Percentiles rank a stretch among this genome's conserved stretches.
Evolutionary conservation across 495 filamentous ascomycete genomes (phyloP).

Genomic region (Penicillium pancosmium): DNA sequence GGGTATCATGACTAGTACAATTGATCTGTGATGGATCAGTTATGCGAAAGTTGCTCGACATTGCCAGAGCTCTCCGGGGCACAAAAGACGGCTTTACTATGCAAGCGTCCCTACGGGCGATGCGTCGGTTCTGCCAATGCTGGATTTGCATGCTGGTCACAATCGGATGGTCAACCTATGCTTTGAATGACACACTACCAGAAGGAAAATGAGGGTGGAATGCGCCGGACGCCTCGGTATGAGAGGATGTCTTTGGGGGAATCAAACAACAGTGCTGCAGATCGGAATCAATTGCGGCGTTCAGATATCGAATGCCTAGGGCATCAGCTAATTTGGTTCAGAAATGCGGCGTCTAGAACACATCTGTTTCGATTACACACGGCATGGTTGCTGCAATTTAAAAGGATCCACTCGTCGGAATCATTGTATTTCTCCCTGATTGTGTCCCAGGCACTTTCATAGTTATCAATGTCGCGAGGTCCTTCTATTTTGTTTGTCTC

Average conservation of each 20-base stretch:
- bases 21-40: slow-evolving; percentile 30
- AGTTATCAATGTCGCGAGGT: slow-evolving; percentile 50
- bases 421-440: slow-evolving; percentile 33
- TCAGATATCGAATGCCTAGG: slow-evolving; percentile 26
- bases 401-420: slow-evolving; percentile 56
- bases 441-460: slow-evolving; percentile 32
- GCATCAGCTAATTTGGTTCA: slow-evolving; percentile 29
- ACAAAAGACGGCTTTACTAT: slow-evolving; percentile 50
- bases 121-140: slow-evolving; percentile 51
- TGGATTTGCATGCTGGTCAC: slow-evolving; percentile 46
- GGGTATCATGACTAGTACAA: slow-evolving; percentile 37
- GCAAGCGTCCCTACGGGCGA: slow-evolving; percentile 38
- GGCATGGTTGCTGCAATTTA: slow-evolving; percentile 28
- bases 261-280: slow-evolving; percentile 25
- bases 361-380: slow-evolving; percentile 46
- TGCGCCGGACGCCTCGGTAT: slow-evolving; percentile 36
- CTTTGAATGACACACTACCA: slow-evolving; percentile 21
- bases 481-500: slow-evolving; percentile 30
- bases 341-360: slow-evolving; percentile 38
- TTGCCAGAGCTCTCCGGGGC: slow-evolving; percentile 41
- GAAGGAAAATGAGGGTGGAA: slow-evolving; percentile 41
- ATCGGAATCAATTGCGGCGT: slow-evolving; percentile 18
- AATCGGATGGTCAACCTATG: slow-evolving; percentile 39
- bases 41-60: slow-evolving; percentile 39
- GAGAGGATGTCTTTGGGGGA: slow-evolving; percentile 34